Conservation (phyloP, 495 filamentous ascomycete species). For the Pyrenula massariospora region DNA sequence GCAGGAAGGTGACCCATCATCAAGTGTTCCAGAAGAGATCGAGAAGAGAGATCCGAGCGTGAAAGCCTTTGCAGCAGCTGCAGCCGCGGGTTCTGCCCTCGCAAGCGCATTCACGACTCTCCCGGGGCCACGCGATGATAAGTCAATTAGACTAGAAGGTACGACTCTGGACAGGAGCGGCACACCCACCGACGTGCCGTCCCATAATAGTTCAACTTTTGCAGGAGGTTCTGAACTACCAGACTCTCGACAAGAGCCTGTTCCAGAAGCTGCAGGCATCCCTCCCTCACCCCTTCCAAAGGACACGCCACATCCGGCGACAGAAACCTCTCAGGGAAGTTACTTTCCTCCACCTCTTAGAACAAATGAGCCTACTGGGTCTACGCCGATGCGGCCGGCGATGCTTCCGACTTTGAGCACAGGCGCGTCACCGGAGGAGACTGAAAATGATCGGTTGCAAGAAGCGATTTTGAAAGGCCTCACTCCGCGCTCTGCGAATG, state of each 20-base stretch:
- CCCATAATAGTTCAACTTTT: not conserved
- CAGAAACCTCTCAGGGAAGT: conserved; percentile 1
- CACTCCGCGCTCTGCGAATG: not conserved
- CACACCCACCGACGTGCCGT: not conserved
- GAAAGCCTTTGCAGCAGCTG: conserved; percentile 9
- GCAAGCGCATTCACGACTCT: conserved; percentile 10
- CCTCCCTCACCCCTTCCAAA: conserved; percentile 22
- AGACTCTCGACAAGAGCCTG: conserved; percentile 3
- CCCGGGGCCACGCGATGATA: conserved; percentile 2
- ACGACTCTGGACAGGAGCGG: not conserved
- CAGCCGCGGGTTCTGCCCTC: conserved; percentile 11
- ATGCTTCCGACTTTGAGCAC: conserved; percentile 45
- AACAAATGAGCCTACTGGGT: not conserved
- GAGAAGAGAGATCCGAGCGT: not conserved
- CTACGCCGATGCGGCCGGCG: conserved; percentile 17
- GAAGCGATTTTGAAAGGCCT: conserved; percentile 56
- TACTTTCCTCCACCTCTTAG: not conserved
- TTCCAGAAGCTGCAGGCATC: conserved; percentile 10
- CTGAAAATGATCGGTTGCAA: conserved; percentile 64
- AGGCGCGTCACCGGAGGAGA: conserved; percentile 43
- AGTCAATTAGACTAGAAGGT: not conserved
- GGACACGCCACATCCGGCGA: conserved; percentile 18
- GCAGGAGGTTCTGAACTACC: no score
- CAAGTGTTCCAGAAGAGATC: not conserved
- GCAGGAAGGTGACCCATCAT: not conserved